These are phyloP conservation scores for Arthroderma uncinatum DNA, from an alignment of 2,329 filamentous ascomycete genomes.

Conservation along the genomic window DNA sequence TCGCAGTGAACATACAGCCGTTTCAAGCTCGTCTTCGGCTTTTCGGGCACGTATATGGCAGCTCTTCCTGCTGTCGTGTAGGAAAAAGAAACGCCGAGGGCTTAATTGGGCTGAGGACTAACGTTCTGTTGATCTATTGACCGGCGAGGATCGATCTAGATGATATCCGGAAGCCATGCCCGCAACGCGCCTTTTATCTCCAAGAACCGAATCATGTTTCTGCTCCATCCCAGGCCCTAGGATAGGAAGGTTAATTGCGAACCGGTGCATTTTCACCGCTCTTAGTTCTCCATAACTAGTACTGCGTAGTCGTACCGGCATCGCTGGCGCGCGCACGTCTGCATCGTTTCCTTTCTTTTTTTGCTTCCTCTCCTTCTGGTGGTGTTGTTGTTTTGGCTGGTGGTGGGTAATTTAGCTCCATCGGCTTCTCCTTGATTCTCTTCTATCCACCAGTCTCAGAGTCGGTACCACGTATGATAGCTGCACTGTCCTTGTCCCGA, in stretches of 20 bases:
- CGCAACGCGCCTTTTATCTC: neutral
- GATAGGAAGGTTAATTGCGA: neutral
- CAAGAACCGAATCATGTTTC: neutral
- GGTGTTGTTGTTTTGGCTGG: neutral
- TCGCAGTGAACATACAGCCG: neutral
- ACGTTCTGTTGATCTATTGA: neutral
- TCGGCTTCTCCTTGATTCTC: neutral
- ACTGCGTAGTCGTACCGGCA: neutral
- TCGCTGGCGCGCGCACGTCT: neutral
- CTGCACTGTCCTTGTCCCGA: neutral
- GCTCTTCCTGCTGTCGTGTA: neutral
- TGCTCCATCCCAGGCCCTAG: neutral
- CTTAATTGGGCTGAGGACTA: neutral
- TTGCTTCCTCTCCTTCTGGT: neutral
- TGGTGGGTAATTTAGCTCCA: neutral
- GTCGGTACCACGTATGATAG: neutral
- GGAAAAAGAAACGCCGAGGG: neutral
- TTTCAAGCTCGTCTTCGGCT: neutral
- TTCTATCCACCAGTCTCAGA: neutral
- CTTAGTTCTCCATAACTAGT: neutral
- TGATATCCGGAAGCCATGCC: neutral
- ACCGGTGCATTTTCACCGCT: slow-evolving; percentile 1
- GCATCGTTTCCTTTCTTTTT: neutral
- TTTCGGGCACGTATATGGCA: neutral
- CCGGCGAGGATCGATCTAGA: slow-evolving; percentile 1